Conservation (phyloP, 2,329 filamentous ascomycete genomes). For the Boeremia exigua region DNA sequence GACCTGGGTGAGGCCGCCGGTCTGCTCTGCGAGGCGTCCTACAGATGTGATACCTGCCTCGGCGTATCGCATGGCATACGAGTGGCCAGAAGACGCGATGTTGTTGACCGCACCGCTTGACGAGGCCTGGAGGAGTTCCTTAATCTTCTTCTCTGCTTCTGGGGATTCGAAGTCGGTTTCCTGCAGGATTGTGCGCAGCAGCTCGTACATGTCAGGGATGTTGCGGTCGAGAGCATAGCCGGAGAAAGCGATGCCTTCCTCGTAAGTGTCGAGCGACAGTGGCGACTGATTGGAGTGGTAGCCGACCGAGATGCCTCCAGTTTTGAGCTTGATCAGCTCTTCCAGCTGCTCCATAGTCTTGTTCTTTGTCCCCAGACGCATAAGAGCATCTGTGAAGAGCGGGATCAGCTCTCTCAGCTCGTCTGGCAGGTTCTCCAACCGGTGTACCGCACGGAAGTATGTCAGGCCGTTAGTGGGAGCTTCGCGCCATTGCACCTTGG, state of each 20-base stretch:
- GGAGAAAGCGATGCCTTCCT: conserved; percentile 82
- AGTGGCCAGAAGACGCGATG: conserved; percentile 88
- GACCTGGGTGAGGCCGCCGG: conserved; percentile 88
- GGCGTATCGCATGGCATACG: conserved; percentile 82
- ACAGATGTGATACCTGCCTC: conserved; percentile 77
- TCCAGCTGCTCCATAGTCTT: conserved; percentile 94
- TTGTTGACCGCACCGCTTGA: conserved; percentile 90
- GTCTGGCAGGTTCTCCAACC: conserved; percentile 78
- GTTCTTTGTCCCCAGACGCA: conserved; percentile 87
- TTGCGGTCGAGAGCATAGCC: conserved; percentile 91
- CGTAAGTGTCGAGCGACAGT: conserved; percentile 70
- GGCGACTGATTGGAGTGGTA: conserved; percentile 85
- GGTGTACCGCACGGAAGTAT: conserved; percentile 90
- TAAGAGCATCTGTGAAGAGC: conserved; percentile 88
- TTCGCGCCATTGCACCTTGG: conserved; percentile 86
- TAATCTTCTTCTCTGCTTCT: conserved; percentile 80
- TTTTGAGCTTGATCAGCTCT: conserved; percentile 94
- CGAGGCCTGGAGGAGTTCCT: conserved; percentile 83
- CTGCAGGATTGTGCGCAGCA: conserved; percentile 78
- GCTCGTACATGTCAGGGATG: conserved; percentile 86
- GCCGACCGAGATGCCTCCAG: conserved; percentile 84
- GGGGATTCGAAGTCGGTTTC: conserved; percentile 90
- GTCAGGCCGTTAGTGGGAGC: conserved; percentile 94
- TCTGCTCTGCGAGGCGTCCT: conserved; percentile 78
- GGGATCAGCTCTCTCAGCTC: conserved; percentile 85